Base-by-base conservation (phyloP, 2,329 filamentous ascomycete species). In the Fusarium pilosicola region DNA sequence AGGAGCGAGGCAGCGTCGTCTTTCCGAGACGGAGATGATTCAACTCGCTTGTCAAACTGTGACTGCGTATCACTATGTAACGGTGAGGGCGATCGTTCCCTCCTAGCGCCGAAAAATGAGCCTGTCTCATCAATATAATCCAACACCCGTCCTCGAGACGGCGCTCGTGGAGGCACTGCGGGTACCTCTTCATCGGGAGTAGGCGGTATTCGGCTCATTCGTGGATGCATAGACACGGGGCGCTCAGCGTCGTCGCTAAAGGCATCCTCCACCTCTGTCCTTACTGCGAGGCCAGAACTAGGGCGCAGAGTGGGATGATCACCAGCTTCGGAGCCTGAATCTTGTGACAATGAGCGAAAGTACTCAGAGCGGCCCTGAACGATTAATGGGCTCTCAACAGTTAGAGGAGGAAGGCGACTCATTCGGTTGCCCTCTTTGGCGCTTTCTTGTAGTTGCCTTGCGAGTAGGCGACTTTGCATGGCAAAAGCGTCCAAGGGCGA, bases 401-500 rank as follows among this genome's bases (percentile, higher is more conserved):
- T 94, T 67, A 95, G 86, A 12, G 95, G 94, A 7, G 95, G 94
- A 48, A 98, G 85, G 46, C 96, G 90, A 83, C 95, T 98, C 83
- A 98, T 89, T 65, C 95, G 90, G 74, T 91, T 90, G 56, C 94
- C 95, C 71, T 89, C 89, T 79, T 89, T 91, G 78, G 90, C 89
- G 73, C 90, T 92, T 76, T 96, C 92, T 81, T 97, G 92, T 70
- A 99, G 90, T 83, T 97, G 93, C 83, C 91, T 93, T 44, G 95
- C 95, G 58, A 99, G 88, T 77, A 97, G 85, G 65, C 96, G 92
- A 77, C 95, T 97, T 80, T 98, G 96, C 71, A 96, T 88, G 28
- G 96, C 96, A 80, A 99, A 97, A 54, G 96, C 96, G 87, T 99
- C 96, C 74, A 99, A 89, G 17, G 96, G 96, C 13, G 96, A 98